Evolutionary conservation across 345 rosid species (phyloP).

Genomic region (Kandelia obovata): DNA sequence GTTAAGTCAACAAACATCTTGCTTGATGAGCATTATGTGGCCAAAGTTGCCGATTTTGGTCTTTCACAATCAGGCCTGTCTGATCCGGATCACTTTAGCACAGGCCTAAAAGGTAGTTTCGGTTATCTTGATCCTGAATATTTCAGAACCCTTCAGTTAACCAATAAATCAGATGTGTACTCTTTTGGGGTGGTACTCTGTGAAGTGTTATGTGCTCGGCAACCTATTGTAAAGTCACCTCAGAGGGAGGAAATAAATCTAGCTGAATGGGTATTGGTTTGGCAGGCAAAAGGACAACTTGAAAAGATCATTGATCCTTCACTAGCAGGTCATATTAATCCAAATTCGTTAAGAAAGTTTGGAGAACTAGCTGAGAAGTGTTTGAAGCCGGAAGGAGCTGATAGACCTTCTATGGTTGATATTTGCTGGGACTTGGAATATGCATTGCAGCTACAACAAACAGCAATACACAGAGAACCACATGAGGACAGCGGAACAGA

Average conservation of each 20-base stretch:
- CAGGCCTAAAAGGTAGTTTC: constrained; percentile 12
- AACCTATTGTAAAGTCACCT: neutral
- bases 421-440: constrained; percentile 16
- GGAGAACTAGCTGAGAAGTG: constrained; percentile 10
- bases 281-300: constrained; percentile 8
- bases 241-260: constrained; percentile 7
- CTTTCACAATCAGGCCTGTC: too few relatives aligned
- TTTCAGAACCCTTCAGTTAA: constrained; percentile 8
- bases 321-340: neutral
- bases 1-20: too few relatives aligned
- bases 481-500: constrained; percentile 16
- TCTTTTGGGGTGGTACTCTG: constrained; percentile 9
- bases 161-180: constrained; percentile 14
- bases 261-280: constrained; percentile 14
- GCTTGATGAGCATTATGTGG: too few relatives aligned
- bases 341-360: constrained; percentile 7
- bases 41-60: too few relatives aligned
- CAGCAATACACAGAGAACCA: constrained; percentile 2
- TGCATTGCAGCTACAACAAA: constrained; percentile 14
- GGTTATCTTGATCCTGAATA: constrained; percentile 17
- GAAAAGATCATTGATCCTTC: constrained; percentile 14
- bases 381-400: neutral
- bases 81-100: too few relatives aligned
- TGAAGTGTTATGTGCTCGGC: constrained; percentile 10
- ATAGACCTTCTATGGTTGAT: constrained; percentile 8